A percentile compares a stretch with the other conserved stretches of the same genome.
Evolutionary conservation across 208 protist species (phyloP).

Genomic region (Wallacemonas sp.): DNA sequence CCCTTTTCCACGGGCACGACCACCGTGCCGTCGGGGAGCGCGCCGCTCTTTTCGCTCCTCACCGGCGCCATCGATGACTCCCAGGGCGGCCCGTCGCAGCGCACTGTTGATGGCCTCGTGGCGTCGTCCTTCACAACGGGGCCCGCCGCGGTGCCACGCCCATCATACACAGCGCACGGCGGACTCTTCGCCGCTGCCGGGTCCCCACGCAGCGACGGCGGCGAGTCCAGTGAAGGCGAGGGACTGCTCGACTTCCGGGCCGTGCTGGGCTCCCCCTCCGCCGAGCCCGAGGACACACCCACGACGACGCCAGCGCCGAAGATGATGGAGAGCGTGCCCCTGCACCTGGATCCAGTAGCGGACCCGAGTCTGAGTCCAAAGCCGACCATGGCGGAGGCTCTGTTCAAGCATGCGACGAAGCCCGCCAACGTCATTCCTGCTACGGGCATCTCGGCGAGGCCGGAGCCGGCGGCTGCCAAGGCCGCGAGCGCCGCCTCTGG

Average conservation of each 20-base stretch:
- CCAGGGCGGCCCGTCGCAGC: not conserved
- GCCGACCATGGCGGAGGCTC: conserved; percentile 15
- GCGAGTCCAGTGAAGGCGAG: conserved; percentile 14
- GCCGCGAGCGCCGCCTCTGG: not conserved
- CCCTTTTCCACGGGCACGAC: not conserved
- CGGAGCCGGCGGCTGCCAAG: not conserved
- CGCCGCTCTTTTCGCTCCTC: conserved; percentile 1
- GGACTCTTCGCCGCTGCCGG: not conserved
- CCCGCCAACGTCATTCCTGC: not conserved
- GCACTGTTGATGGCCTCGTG: not conserved
- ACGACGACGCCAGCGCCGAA: not conserved
- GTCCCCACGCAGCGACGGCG: conserved; percentile 1
- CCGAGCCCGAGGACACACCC: conserved; percentile 9
- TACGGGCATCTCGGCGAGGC: not conserved
- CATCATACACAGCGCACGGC: not conserved
- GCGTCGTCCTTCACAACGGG: conserved; percentile 3
- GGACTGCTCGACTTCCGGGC: conserved; percentile 9
- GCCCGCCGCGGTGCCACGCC: not conserved
- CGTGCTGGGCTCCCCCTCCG: conserved; percentile 10
- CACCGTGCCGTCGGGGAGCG: not conserved
- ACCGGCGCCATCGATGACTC: not conserved
- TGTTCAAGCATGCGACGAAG: conserved; percentile 7
- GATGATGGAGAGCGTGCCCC: not conserved
- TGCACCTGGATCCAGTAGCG: not conserved
- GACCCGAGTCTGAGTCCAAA: not conserved